These are phyloP conservation scores for Fonsecaea monophora DNA, from an alignment of 2,329 filamentous ascomycete species.

Conservation along the genomic window DNA sequence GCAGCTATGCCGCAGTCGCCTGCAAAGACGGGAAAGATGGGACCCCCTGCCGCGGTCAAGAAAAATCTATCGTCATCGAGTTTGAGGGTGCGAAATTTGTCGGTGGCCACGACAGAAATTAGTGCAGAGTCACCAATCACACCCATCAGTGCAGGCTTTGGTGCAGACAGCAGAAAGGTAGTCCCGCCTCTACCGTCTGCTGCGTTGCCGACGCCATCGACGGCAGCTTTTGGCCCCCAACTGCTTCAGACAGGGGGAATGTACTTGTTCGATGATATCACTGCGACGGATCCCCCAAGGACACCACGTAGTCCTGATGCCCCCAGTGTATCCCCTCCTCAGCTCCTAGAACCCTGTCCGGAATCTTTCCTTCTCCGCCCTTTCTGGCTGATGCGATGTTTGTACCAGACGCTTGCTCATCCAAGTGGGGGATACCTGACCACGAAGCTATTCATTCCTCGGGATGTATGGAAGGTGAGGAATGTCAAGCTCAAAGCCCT, in stretches of 20 bases:
- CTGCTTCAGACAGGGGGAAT: conserved; percentile 70
- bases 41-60: conserved; percentile 51
- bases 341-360: conserved; percentile 87
- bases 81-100: conserved; percentile 75
- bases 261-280: conserved; percentile 82
- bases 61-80: conserved; percentile 77
- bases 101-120: conserved; percentile 64
- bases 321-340: conserved; percentile 63
- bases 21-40: conserved; percentile 32
- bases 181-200: conserved; percentile 61
- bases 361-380: conserved; percentile 87
- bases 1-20: conserved; percentile 46
- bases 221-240: conserved; percentile 63
- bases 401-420: conserved; percentile 91
- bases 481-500: conserved; percentile 89
- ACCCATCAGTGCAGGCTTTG: conserved; percentile 73
- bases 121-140: conserved; percentile 75
- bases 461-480: conserved; percentile 92
- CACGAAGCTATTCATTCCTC: conserved; percentile 87
- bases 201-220: conserved; percentile 71
- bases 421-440: conserved; percentile 91
- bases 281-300: conserved; percentile 65
- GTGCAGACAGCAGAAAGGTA: conserved; percentile 52
- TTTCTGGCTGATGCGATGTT: conserved; percentile 95
- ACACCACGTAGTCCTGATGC: conserved; percentile 66